A percentile compares a stretch with the other conserved stretches of the same genome.
Conservation (phyloP, 2,329 filamentous ascomycete genomes). For the Epichloe gansuensis region DNA sequence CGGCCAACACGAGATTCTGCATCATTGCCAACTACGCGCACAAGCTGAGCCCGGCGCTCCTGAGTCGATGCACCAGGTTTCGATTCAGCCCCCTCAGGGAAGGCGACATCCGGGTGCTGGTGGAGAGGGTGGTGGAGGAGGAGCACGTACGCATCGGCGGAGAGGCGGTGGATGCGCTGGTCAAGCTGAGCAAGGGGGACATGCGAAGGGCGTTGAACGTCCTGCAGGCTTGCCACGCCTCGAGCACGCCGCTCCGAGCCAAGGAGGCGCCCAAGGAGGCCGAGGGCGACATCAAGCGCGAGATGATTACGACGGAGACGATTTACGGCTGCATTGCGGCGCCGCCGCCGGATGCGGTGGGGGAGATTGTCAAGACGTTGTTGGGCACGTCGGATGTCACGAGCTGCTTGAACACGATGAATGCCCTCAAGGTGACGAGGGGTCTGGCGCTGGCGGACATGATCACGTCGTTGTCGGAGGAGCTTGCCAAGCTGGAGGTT, state of each 20-base stretch:
- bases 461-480: slow-evolving; percentile 71
- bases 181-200: slow-evolving; percentile 82
- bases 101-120: slow-evolving; percentile 66
- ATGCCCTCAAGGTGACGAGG: slow-evolving; percentile 71
- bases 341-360: slow-evolving; percentile 79
- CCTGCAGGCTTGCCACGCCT: slow-evolving; percentile 90
- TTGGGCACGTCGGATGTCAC: slow-evolving; percentile 78
- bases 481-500: slow-evolving; percentile 71
- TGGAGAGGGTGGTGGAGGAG: slow-evolving; percentile 80
- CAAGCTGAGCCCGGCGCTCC: slow-evolving; percentile 83
- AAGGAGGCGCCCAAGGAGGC: slow-evolving; percentile 46
- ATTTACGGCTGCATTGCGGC: slow-evolving; percentile 98
- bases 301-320: slow-evolving; percentile 73
- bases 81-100: slow-evolving; percentile 90
- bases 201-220: slow-evolving; percentile 94
- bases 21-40: slow-evolving; percentile 99
- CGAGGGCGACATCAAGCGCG: slow-evolving; percentile 56
- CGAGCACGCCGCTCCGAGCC: slow-evolving; percentile 59
- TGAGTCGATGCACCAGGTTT: slow-evolving; percentile 90
- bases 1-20: slow-evolving; percentile 92
- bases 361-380: slow-evolving; percentile 70
- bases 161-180: slow-evolving; percentile 71
- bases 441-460: slow-evolving; percentile 91
- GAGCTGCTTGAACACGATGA: slow-evolving; percentile 76
- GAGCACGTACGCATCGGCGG: slow-evolving; percentile 73